Conservation (phyloP, 2,329 filamentous ascomycete genomes). For the Bipolaris sorokiniana region DNA sequence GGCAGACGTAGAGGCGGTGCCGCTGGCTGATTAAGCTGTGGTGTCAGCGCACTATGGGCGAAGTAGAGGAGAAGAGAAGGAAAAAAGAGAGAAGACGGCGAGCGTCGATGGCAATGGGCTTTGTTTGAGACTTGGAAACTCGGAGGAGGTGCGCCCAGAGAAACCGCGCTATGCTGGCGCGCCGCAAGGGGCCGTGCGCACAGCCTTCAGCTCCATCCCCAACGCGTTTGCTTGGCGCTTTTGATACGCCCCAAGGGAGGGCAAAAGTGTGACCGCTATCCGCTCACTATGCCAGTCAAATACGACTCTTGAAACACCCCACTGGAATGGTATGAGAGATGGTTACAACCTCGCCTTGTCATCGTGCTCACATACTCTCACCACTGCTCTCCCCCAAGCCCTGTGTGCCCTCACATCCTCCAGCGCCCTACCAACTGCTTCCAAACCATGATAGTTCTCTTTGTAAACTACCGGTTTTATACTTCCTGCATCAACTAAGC, state of each 20-base stretch:
- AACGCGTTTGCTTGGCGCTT: neutral
- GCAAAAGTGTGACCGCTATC: neutral
- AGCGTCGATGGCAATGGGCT: conserved; percentile 23
- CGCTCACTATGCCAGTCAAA: neutral
- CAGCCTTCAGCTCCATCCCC: neutral
- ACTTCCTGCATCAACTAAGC: conserved; percentile 54
- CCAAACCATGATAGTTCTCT: conserved; percentile 57
- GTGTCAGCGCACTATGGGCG: conserved; percentile 1
- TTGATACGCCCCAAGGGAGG: neutral
- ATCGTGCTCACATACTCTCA: conserved; percentile 50
- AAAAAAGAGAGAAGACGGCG: conserved; percentile 13
- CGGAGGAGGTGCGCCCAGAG: conserved; percentile 27
- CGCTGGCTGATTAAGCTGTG: neutral
- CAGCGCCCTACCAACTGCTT: conserved; percentile 58
- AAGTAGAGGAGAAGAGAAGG: conserved; percentile 4
- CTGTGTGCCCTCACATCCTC: conserved; percentile 58
- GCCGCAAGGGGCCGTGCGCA: conserved; percentile 21
- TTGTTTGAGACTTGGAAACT: conserved; percentile 26
- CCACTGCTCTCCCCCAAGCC: conserved; percentile 63
- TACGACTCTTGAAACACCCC: neutral
- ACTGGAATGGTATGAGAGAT: neutral
- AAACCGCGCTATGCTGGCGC: conserved; percentile 27
- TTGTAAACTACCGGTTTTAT: conserved; percentile 61
- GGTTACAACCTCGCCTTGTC: neutral
- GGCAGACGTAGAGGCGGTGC: neutral